Evolutionary conservation across 176 grass and related monocot genomes (phyloP), one percentile per base, ranked within the genome.

Genomic region (Raddia guianensis): DNA sequence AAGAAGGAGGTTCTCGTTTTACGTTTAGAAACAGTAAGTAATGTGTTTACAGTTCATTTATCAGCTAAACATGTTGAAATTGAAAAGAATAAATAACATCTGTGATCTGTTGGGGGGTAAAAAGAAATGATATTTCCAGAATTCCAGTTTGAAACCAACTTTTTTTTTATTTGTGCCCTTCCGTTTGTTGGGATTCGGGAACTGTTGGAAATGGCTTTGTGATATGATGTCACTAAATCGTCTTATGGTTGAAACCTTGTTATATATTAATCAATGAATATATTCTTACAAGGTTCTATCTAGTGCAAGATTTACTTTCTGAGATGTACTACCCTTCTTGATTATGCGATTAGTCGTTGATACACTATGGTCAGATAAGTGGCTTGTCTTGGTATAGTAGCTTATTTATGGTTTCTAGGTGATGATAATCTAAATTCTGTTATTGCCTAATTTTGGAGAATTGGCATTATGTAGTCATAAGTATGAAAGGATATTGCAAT

Each of bases 1-100:
- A 99, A 99, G 86, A 95, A 91, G 86, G 96, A 99, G 82, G 96
- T 99, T 66, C 96, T 99, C 88, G 96, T 99, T 84, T 87, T 99
- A 55, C 96, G 96, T 64, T 89, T 99, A 77, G 96, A 99, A 79
- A 99, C 96, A 11, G 96, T 99, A 85, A 86, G 32, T 84, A 61
- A 53, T 73, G 63, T 10, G 43, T 46, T 89, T 71, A 64, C 57
- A 80, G 37, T 75, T 75, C 21, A 16, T 54, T 55, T 80, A 75
- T 84, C 48, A 13, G 49, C 50, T 64, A 42, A 75, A 27, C 66
- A 82, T 66, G 15, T 49, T 2, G 8, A 73, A 73, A 57, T 55
- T 9, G 32, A 57, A 72, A 46, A 54, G 46, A 59, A 66, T 15
- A 60, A 84, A 73, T 66, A 68, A 33, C 50, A 58, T 68, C 47